Conservation (phyloP, 163 green algal species). For the Volvox carteri region DNA sequence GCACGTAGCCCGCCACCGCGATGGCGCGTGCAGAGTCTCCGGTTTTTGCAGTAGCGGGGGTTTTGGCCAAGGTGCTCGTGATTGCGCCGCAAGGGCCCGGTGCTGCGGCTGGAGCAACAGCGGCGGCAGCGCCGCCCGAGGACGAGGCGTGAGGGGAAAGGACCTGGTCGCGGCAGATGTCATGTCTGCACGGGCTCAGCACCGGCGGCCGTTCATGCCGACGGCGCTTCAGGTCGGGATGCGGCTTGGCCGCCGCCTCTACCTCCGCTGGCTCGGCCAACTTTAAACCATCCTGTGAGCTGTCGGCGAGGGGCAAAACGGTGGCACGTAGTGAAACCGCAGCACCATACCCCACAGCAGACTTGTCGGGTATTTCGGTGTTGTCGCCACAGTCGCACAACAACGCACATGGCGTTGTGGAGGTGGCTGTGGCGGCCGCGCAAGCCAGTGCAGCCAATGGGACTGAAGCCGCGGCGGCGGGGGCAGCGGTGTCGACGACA, state of each 20-base stretch:
- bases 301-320: too few species aligned
- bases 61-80: not conserved
- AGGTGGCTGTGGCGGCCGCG: not conserved
- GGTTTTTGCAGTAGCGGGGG: not conserved
- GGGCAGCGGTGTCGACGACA: not conserved
- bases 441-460: not conserved
- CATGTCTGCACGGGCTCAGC: not conserved
- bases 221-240: not conserved
- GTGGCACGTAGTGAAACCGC: too few species aligned
- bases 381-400: not conserved
- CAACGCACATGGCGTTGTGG: not conserved
- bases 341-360: too few species aligned
- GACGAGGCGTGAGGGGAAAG: not conserved
- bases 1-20: too few species aligned
- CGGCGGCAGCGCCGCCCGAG: not conserved
- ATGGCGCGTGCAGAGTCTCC: too few species aligned
- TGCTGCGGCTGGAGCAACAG: not conserved
- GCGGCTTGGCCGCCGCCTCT: not conserved
- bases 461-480: not conserved
- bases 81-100: too few species aligned
- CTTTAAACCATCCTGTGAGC: too few species aligned
- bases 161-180: slow-evolving; percentile 1
- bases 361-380: not conserved
- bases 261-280: not conserved
- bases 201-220: not conserved